phyloP scores from a whole-genome alignment of 352 stramenopile genomes.

The Peronospora destructor region DNA sequence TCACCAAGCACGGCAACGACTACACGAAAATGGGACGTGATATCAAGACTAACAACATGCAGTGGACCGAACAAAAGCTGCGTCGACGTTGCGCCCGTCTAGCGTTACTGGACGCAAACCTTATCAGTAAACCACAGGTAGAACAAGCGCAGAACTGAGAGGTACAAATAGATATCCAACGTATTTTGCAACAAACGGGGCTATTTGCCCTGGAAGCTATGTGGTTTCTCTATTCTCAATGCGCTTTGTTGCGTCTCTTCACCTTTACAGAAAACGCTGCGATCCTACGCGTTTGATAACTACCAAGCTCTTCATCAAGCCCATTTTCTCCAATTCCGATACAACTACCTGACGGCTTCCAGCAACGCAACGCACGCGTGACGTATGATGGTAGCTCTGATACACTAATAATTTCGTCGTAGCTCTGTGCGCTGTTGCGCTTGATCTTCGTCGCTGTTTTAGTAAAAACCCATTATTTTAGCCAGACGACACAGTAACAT shows the following conservation, averaged over 20 bases:
- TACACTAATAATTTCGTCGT: constrained; percentile 51
- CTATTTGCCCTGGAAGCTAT: constrained; percentile 10
- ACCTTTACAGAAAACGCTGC: constrained; percentile 22
- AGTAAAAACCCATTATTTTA: constrained; percentile 20
- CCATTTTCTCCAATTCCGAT: constrained; percentile 9
- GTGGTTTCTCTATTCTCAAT: constrained; percentile 31
- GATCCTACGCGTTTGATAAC: constrained; percentile 1
- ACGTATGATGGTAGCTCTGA: constrained; percentile 28
- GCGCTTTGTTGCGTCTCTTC: constrained; percentile 13
- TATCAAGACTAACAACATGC: constrained; percentile 81
- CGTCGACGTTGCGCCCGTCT: constrained; percentile 64
- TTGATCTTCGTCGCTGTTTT: constrained; percentile 10
- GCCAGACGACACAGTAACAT: constrained; percentile 63
- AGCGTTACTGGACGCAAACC: constrained; percentile 63
- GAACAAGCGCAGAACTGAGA: constrained; percentile 13
- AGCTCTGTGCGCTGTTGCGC: constrained; percentile 18
- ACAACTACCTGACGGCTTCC: constrained; percentile 16
- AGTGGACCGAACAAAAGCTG: constrained; percentile 75
- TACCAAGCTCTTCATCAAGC: constrained; percentile 8
- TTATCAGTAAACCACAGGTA: constrained; percentile 38
- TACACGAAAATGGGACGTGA: constrained; percentile 75
- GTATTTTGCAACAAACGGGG: constrained; percentile 17
- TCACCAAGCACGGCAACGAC: constrained; percentile 67
- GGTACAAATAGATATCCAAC: constrained; percentile 21
- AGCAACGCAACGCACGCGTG: constrained; percentile 24